These are phyloP conservation scores for Magnusiomyces tetraspermus DNA, from an alignment of 1,139 yeast species.

Conservation along the genomic window DNA sequence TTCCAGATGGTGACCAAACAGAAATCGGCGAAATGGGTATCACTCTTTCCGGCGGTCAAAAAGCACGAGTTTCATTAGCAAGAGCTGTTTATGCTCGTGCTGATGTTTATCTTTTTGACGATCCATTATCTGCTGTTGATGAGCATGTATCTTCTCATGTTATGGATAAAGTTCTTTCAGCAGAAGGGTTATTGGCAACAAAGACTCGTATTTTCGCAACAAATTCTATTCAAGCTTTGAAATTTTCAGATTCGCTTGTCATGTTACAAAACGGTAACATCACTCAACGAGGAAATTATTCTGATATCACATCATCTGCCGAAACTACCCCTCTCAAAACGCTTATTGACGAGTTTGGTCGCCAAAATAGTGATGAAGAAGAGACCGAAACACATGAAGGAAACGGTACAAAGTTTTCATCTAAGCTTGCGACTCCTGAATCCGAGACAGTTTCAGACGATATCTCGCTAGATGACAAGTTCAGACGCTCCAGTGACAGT, in stretches of 20 bases:
- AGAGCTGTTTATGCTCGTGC: slow-evolving; percentile 83
- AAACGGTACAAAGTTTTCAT: background rate
- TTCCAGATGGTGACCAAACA: slow-evolving; percentile 78
- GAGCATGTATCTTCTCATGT: slow-evolving; percentile 72
- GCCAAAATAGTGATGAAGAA: slow-evolving; percentile 17
- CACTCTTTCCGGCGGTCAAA: slow-evolving; percentile 83
- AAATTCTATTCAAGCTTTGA: slow-evolving; percentile 64
- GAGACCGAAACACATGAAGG: background rate
- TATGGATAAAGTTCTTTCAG: slow-evolving; percentile 48
- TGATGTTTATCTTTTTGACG: slow-evolving; percentile 72
- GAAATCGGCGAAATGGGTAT: slow-evolving; percentile 89
- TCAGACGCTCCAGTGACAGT: too few species aligned
- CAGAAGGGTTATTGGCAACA: slow-evolving; percentile 54
- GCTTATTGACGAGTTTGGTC: slow-evolving; percentile 32
- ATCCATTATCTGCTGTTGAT: slow-evolving; percentile 74
- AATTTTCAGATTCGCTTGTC: slow-evolving; percentile 53
- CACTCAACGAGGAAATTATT: slow-evolving; percentile 35
- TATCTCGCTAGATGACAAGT: background rate
- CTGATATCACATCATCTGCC: slow-evolving; percentile 20
- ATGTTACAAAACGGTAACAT: slow-evolving; percentile 50
- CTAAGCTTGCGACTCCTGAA: background rate
- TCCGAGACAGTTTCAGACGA: background rate
- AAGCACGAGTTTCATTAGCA: slow-evolving; percentile 76
- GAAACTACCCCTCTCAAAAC: slow-evolving; percentile 23
- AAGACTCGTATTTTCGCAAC: slow-evolving; percentile 75